Conservation (phyloP, 1,284 basidiomycete species). For the Cryptococcus hybrid region DNA sequence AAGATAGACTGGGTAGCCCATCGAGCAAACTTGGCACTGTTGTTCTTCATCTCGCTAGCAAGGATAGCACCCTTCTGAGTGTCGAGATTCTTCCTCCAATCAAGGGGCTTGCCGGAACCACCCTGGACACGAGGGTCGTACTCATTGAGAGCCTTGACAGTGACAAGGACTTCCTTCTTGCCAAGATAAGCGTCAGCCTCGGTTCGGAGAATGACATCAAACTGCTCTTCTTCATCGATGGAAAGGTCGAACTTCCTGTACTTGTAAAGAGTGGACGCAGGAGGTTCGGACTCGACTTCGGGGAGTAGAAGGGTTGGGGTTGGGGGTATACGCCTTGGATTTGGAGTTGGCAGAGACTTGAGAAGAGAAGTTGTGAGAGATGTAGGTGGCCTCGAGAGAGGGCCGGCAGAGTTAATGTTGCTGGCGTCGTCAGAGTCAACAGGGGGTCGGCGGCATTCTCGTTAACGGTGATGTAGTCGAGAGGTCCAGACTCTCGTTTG, state of each 20-base stretch:
- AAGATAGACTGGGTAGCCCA: conserved; percentile 96
- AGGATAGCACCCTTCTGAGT: conserved; percentile 96
- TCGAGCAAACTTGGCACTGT: conserved; percentile 95
- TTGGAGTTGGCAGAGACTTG: conserved; percentile 79
- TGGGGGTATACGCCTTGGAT: conserved; percentile 58
- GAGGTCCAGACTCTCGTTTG: conserved; percentile 96
- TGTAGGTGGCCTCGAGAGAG: conserved; percentile 96
- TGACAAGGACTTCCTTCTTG: conserved; percentile 62
- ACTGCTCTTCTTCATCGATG: conserved; percentile 78
- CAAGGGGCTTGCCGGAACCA: conserved; percentile 64
- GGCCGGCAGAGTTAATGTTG: conserved; percentile 83
- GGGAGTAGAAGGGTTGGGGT: conserved; percentile 69
- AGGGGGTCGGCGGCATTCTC: conserved; percentile 98
- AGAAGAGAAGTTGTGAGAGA: conserved; percentile 93
- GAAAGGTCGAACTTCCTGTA: conserved; percentile 96
- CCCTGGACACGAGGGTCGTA: conserved; percentile 92
- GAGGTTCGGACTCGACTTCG: conserved; percentile 87
- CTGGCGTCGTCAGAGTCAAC: conserved; percentile 71
- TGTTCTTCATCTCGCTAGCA: conserved; percentile 99
- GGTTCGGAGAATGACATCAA: conserved; percentile 90
- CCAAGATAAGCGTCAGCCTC: conserved; percentile 91
- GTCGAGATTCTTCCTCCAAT: conserved; percentile 96
- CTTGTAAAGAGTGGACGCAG: conserved; percentile 90
- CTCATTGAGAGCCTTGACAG: conserved; percentile 94
- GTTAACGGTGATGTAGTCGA: conserved; percentile 96